phyloP scores from a whole-genome alignment of 2,329 filamentous ascomycete genomes.

The Mycosphaerella sp. region DNA sequence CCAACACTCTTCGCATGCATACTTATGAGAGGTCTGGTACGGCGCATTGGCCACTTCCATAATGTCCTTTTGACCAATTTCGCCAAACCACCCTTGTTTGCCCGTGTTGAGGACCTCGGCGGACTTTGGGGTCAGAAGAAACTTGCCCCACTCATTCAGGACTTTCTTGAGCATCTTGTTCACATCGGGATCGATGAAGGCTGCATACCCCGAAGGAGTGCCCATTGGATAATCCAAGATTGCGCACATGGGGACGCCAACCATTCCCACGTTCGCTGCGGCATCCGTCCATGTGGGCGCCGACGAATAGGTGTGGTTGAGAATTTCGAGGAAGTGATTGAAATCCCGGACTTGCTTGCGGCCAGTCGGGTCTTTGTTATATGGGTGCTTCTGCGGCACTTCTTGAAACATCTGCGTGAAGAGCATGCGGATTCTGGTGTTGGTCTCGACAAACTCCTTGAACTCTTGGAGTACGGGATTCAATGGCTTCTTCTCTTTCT shows the following conservation, averaged over 20 bases:
- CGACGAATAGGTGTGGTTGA: constrained; percentile 51
- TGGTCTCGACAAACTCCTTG: constrained; percentile 58
- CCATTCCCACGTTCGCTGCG: constrained; percentile 39
- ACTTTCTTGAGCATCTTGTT: constrained; percentile 50
- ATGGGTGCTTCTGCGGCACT: constrained; percentile 55
- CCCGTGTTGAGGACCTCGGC: constrained; percentile 36
- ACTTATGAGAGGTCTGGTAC: constrained; percentile 22
- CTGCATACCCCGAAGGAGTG: constrained; percentile 49
- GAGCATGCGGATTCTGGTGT: constrained; percentile 58
- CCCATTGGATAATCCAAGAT: constrained; percentile 56
- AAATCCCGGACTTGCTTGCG: constrained; percentile 60
- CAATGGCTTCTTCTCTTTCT: constrained; percentile 47
- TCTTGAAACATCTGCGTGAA: constrained; percentile 60
- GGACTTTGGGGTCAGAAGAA: constrained; percentile 32
- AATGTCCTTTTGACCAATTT: constrained; percentile 36
- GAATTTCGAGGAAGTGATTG: constrained; percentile 57
- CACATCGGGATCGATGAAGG: constrained; percentile 49
- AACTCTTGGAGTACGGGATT: constrained; percentile 60
- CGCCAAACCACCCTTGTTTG: constrained; percentile 39
- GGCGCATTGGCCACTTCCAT: constrained; percentile 31
- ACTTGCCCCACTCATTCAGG: constrained; percentile 45
- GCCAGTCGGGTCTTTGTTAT: constrained; percentile 57
- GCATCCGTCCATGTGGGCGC: constrained; percentile 41
- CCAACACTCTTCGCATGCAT: neutral
- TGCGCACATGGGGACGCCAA: constrained; percentile 53